phyloP scores from a whole-genome alignment of 345 rosid genomes.

The Aquilaria malaccensis region DNA sequence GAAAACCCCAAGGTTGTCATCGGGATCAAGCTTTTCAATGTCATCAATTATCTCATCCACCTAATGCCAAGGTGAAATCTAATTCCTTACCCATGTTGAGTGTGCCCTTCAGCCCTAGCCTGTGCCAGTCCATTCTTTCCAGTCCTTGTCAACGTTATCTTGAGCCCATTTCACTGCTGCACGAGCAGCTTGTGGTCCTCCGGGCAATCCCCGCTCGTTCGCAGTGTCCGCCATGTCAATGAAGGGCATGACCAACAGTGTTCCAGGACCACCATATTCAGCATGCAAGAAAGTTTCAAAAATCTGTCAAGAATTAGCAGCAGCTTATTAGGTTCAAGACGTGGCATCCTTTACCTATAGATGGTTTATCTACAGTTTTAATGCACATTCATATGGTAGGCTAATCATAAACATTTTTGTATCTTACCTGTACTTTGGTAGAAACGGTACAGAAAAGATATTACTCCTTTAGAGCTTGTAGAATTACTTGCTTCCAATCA shows the following conservation, averaged over 20 bases:
- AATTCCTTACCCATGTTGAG: no score
- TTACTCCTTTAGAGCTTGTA: no score
- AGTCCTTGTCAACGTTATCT: conserved; percentile 76
- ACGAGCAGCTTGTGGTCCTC: conserved; percentile 93
- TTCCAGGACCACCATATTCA: conserved; percentile 95
- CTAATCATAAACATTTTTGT: neutral
- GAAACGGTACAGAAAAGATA: no score
- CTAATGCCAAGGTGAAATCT: no score
- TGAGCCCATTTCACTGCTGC: conserved; percentile 91
- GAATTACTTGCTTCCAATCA: no score
- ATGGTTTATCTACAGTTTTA: no score
- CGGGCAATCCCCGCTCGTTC: conserved; percentile 65
- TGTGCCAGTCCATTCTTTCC: conserved; percentile 78
- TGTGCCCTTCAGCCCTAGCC: neutral
- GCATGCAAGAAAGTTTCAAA: conserved; percentile 61
- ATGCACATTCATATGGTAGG: neutral
- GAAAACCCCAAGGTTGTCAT: no score
- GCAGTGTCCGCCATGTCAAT: conserved; percentile 93
- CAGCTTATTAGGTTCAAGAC: neutral
- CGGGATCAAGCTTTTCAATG: no score
- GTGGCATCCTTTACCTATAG: no score
- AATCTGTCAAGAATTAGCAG: conserved; percentile 42
- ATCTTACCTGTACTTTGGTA: no score
- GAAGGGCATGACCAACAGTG: conserved; percentile 79
- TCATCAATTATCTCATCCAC: no score